Evolutionary conservation across 441 rosid species (phyloP).

Genomic region (Populus trichocarpa): DNA sequence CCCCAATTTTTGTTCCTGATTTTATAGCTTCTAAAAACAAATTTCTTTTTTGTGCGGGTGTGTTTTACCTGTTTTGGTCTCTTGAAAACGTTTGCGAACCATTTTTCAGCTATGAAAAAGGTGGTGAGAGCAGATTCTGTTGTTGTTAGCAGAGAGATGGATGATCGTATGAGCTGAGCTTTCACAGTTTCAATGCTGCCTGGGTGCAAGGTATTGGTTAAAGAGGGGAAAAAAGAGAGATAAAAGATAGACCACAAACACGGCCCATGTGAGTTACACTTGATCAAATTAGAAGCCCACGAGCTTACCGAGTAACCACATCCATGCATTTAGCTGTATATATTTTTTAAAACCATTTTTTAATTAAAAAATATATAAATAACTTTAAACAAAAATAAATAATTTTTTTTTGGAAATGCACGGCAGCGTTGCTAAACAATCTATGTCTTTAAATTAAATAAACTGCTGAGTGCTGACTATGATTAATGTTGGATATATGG

Average conservation of each 20-base stretch:
- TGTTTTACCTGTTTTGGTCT: conserved; percentile 41
- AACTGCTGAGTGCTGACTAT: too few relatives aligned
- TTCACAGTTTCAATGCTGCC: neutral
- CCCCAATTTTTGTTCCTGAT: neutral
- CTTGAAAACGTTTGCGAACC: neutral
- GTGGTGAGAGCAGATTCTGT: neutral
- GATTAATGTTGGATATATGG: too few relatives aligned
- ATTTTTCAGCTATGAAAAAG: neutral
- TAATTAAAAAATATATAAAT: too few relatives aligned
- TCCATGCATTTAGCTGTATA: too few relatives aligned
- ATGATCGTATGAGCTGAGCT: neutral
- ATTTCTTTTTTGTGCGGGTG: too few relatives aligned
- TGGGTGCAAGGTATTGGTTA: neutral
- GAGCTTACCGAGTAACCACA: neutral
- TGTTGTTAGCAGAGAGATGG: neutral
- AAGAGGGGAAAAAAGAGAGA: neutral
- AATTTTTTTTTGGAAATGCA: too few relatives aligned
- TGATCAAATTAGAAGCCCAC: neutral
- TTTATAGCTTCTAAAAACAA: neutral
- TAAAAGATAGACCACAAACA: neutral
- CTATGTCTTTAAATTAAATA: too few relatives aligned
- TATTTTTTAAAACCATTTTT: too few relatives aligned
- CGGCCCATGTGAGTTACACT: neutral
- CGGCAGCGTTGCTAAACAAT: too few relatives aligned
- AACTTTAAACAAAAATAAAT: too few relatives aligned